These are phyloP conservation scores for Trichophyton schoenleinii DNA, from an alignment of 2,329 filamentous ascomycete genomes.

Conservation along the genomic window DNA sequence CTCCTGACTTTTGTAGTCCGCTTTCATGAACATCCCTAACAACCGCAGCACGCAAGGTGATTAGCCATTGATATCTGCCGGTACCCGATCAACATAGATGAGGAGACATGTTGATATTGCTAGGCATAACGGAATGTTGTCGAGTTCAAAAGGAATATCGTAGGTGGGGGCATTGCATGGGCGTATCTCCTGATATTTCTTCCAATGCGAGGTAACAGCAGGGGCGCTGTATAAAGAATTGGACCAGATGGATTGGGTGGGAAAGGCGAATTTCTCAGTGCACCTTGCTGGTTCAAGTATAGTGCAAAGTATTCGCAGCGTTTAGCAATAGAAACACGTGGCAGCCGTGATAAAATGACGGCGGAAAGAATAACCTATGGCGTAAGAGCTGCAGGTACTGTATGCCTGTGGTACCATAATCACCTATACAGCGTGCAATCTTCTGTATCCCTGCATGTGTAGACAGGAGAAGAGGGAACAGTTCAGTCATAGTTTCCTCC, in stretches of 20 bases:
- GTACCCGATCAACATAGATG: neutral
- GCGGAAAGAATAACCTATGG: neutral
- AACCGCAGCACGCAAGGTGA: neutral
- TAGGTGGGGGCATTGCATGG: neutral
- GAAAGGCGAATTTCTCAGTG: neutral
- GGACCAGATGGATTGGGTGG: neutral
- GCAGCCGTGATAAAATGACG: slow-evolving; percentile 1
- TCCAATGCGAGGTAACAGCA: slow-evolving; percentile 4
- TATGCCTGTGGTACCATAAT: neutral
- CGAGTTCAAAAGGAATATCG: neutral
- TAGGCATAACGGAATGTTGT: neutral
- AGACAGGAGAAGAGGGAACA: neutral
- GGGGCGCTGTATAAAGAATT: neutral
- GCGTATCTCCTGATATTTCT: neutral
- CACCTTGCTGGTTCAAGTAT: neutral
- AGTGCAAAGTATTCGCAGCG: slow-evolving; percentile 1
- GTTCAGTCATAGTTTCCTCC: slow-evolving; percentile 53
- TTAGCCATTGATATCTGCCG: neutral
- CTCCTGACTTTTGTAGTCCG: neutral
- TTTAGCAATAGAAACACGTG: slow-evolving; percentile 2
- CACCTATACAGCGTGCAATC: neutral
- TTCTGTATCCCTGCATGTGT: slow-evolving; percentile 2
- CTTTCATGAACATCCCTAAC: neutral
- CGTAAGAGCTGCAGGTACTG: slow-evolving; percentile 1
- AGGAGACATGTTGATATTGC: neutral